These are phyloP conservation scores for Bidens hawaiensis DNA, from an alignment of 140 eudicot genomes.

Conservation along the genomic window DNA sequence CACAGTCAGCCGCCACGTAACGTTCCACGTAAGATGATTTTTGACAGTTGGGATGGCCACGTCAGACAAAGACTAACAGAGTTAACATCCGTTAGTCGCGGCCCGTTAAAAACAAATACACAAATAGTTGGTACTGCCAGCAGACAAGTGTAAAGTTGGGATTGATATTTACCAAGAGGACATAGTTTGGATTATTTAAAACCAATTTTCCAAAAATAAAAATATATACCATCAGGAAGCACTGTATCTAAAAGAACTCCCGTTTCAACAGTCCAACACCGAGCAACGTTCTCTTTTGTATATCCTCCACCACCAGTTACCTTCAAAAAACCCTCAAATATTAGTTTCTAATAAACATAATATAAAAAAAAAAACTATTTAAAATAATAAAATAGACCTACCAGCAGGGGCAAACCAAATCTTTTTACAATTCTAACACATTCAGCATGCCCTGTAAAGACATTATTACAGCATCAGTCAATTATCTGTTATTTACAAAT, in stretches of 20 bases:
- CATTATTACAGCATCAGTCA: constrained; percentile 9
- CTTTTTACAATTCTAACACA: constrained; percentile 88
- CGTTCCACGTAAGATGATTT: no score
- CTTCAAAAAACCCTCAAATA: constrained; percentile 32
- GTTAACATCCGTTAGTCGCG: no score
- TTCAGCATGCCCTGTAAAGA: constrained; percentile 80
- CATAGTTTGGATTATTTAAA: no score
- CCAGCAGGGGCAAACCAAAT: constrained; percentile 83
- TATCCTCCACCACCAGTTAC: constrained; percentile 99
- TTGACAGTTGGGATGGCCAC: no score
- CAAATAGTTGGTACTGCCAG: no score
- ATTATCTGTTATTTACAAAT: neutral
- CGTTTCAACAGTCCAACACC: constrained; percentile 98
- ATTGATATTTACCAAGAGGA: no score
- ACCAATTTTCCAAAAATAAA: no score
- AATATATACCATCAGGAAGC: constrained; percentile 70
- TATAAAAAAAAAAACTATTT: neutral
- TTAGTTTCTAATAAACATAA: neutral
- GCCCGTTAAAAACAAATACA: no score
- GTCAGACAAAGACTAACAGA: no score
- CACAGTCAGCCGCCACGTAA: no score
- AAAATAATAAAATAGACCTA: constrained; percentile 27
- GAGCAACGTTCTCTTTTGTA: constrained; percentile 94
- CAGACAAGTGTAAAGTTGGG: no score
- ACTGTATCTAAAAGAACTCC: constrained; percentile 87